These are phyloP conservation scores for Silene noctiflora DNA, from an alignment of 179 eudicot species.

Conservation along the genomic window DNA sequence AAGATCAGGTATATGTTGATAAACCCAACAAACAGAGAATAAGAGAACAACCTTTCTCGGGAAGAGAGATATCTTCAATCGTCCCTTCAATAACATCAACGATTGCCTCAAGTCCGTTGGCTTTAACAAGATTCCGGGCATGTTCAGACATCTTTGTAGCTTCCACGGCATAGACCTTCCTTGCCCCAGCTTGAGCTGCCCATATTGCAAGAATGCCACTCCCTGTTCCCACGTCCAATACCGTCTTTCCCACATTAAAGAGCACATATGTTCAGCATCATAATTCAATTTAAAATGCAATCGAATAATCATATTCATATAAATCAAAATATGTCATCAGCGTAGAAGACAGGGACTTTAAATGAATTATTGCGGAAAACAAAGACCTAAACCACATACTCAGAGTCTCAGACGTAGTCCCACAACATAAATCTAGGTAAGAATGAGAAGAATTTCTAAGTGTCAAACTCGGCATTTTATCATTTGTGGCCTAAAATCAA, in stretches of 20 bases:
- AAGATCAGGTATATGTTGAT: background rate
- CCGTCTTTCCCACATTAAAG: slow-evolving; percentile 50
- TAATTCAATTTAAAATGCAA: background rate
- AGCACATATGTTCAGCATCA: slow-evolving; percentile 8
- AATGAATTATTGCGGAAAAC: background rate
- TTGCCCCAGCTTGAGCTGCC: slow-evolving; percentile 97
- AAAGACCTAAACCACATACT: background rate
- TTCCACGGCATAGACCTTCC: slow-evolving; percentile 96
- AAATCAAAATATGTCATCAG: background rate
- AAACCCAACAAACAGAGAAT: background rate
- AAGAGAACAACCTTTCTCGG: slow-evolving; percentile 69
- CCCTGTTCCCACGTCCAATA: slow-evolving; percentile 96
- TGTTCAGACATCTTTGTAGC: slow-evolving; percentile 96
- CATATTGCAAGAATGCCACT: slow-evolving; percentile 97
- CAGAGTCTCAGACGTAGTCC: background rate
- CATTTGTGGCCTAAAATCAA: background rate
- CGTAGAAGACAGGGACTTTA: background rate
- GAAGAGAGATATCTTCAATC: slow-evolving; percentile 76
- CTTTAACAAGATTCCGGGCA: slow-evolving; percentile 80
- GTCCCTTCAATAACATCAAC: slow-evolving; percentile 96
- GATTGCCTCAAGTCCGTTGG: slow-evolving; percentile 63
- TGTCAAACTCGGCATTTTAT: background rate
- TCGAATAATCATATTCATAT: background rate
- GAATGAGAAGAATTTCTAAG: background rate
- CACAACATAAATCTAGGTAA: too few species aligned